Evolutionary conservation across 1,284 basidiomycete species (phyloP).

Genomic region (Cutaneotrichosporon spelunceum): DNA sequence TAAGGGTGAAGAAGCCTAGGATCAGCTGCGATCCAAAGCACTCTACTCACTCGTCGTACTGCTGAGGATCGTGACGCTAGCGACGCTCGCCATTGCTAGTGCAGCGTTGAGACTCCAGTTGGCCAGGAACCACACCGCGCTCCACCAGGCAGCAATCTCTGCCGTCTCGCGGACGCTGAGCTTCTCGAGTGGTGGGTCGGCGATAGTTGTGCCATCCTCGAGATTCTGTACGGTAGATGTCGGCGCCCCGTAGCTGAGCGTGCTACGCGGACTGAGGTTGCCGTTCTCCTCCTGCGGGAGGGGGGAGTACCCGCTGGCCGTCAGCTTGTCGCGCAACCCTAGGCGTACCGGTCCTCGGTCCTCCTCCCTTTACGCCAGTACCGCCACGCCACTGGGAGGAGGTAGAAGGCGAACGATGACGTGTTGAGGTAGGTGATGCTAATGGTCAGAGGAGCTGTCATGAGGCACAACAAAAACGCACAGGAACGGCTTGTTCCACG

Average conservation of each 20-base stretch:
- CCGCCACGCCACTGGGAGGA: conserved; percentile 60
- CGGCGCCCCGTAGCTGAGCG: neutral
- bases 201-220: conserved; percentile 7
- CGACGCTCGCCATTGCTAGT: conserved; percentile 80
- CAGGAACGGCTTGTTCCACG: conserved; percentile 52
- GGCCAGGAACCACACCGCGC: conserved; percentile 82
- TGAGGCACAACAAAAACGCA: conserved; percentile 25
- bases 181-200: conserved; percentile 23
- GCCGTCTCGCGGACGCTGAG: conserved; percentile 71
- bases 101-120: conserved; percentile 84
- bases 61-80: conserved; percentile 82
- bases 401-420: conserved; percentile 79
- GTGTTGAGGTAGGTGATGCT: conserved; percentile 53
- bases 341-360: neutral
- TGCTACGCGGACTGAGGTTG: neutral
- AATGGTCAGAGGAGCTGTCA: neutral
- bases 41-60: conserved; percentile 73
- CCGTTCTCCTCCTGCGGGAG: conserved; percentile 6
- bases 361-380: conserved; percentile 11
- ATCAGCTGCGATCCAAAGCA: neutral
- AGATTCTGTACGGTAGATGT: neutral
- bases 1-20: conserved; percentile 89
- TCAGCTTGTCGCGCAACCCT: conserved; percentile 3
- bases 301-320: conserved; percentile 1
- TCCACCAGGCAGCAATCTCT: conserved; percentile 70